Evolutionary conservation across 768 basidiomycete genomes (phyloP), one percentile per base, ranked within the genome.

Genomic region (Porpolomopsis calyptriformis): DNA sequence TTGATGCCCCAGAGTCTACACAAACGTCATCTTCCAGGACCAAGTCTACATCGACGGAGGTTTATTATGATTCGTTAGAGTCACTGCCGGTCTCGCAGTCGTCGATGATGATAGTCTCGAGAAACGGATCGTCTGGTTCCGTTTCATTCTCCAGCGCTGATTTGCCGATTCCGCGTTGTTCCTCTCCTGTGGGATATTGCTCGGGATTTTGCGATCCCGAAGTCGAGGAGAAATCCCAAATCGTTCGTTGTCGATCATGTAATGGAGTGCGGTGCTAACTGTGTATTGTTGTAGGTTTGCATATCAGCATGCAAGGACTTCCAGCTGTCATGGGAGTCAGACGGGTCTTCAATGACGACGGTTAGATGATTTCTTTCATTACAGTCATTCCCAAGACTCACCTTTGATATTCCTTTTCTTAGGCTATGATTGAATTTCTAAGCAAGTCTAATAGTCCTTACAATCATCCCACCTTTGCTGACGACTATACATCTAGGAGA

Each of bases 331-430:
- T 69, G 67, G 67, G 64, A 68, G 26, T 62, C 60, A 41, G 45
- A 63, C 39, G 69, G 69, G 1, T 49, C 52, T 0, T 67, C 67
- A 0, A 67, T 70, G 67, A 67, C 69, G 0, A 55, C 61, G 52
- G 62, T 64, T 48, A 27, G 56, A 50, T 31, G 24, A 16, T 16
- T 19, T 22, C 34, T 22, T 37, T n/a, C 18, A 25, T 44, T 22
- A 9, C 23, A 4, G n/a, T 9, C 22, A 14, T 6, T 20, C 5
- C n/a, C 18, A 24, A 23, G 36, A 4, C 8, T 24, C 10, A 16
- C 16, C 29, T 7, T 31, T 7, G 14, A 31, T 14, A 31, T 16
- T 16, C 10, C 4, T 34, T 7, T 40, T 14, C 20, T 29, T 24
- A 59, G 56, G 52, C 47, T 2, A 45, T 61, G n/a, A 49, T 61